phyloP scores from a whole-genome alignment of 306 rosid genomes.

The Ormosia emarginata region DNA sequence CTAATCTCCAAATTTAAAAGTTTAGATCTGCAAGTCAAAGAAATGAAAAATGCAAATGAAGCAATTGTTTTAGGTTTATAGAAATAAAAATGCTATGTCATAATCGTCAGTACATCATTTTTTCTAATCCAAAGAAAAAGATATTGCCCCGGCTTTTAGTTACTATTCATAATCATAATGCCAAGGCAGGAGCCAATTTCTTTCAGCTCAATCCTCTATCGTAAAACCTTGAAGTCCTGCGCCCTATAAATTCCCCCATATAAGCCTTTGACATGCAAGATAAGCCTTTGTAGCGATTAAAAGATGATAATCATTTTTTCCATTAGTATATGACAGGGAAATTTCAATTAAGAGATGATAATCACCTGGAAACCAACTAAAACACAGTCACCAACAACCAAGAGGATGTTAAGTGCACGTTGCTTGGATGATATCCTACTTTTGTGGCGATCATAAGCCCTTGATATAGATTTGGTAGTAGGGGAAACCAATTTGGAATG shows the following conservation, averaged over 20 bases:
- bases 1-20: background rate
- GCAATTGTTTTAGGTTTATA: background rate
- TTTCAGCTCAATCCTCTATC: background rate
- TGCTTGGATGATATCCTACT: slow-evolving; percentile 74
- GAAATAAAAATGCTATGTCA: slow-evolving; percentile 8
- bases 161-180: background rate
- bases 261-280: slow-evolving; percentile 9
- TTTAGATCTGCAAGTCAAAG: background rate
- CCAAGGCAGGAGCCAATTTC: background rate
- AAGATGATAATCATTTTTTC: background rate
- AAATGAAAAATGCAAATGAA: background rate
- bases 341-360: background rate
- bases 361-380: slow-evolving; percentile 95
- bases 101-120: background rate
- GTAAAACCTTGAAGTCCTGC: background rate
- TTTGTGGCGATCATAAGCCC: slow-evolving; percentile 93
- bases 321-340: background rate
- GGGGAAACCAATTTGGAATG: slow-evolving; percentile 89
- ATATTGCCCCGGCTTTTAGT: background rate
- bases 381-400: slow-evolving; percentile 97
- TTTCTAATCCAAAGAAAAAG: background rate
- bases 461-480: slow-evolving; percentile 53
- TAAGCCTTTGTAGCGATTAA: background rate
- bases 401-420: slow-evolving; percentile 66
- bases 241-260: background rate